Conservation (phyloP, 345 rosid species). For the Clarkia xantiana region DNA sequence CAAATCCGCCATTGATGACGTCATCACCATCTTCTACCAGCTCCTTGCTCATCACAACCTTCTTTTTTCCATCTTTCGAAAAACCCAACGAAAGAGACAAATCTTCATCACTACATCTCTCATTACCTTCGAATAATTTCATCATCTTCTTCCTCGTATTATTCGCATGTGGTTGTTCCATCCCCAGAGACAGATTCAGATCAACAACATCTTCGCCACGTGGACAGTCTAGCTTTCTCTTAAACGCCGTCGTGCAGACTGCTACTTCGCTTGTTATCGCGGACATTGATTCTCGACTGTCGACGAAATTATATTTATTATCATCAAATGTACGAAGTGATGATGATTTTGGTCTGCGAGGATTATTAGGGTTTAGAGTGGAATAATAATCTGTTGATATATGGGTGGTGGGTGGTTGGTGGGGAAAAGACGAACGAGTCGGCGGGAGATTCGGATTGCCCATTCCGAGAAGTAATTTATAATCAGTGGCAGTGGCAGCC, state of each 20-base stretch:
- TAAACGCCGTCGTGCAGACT: constrained; percentile 6
- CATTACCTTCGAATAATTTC: constrained; percentile 6
- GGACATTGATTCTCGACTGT: too few relatives aligned
- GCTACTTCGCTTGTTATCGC: too few relatives aligned
- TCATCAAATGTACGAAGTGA: too few relatives aligned
- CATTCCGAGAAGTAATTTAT: too few relatives aligned
- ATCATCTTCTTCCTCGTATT: constrained; percentile 4
- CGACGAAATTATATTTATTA: too few relatives aligned
- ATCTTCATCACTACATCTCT: constrained; percentile 22
- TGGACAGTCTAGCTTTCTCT: neutral
- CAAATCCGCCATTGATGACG: constrained; percentile 16
- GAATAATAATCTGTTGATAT: too few relatives aligned
- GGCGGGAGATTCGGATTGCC: too few relatives aligned
- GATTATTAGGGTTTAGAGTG: too few relatives aligned
- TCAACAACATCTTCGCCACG: constrained; percentile 19
- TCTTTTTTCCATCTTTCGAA: constrained; percentile 21
- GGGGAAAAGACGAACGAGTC: too few relatives aligned
- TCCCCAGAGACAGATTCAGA: constrained; percentile 38
- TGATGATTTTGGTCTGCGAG: too few relatives aligned
- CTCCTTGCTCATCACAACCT: neutral
- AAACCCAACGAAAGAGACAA: constrained; percentile 46
- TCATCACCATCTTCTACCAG: neutral
- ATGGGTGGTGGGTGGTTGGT: too few relatives aligned
- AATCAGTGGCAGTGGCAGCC: too few relatives aligned
- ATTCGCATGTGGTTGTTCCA: constrained; percentile 4